Percentiles rank a stretch among this genome's conserved stretches.
Conservation (phyloP, 805 yeast species). For the Kazachstania taianensis region DNA sequence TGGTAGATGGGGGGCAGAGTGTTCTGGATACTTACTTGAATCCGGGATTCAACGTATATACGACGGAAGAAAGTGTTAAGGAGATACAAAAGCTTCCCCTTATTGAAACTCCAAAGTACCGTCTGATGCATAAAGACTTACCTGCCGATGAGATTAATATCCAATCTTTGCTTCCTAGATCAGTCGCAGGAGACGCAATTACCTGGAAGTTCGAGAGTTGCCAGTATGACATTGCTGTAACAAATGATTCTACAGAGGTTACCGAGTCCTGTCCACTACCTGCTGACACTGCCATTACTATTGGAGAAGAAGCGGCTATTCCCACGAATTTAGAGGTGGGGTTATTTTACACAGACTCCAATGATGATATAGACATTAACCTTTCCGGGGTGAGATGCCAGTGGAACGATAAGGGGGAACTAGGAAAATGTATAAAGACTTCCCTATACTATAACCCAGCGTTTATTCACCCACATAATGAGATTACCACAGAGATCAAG, state of each 20-base stretch:
- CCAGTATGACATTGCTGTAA: constrained; percentile 12
- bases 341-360: constrained; percentile 19
- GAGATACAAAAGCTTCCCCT: background rate
- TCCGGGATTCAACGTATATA: constrained; percentile 16
- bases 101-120: constrained; percentile 5
- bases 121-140: constrained; percentile 4
- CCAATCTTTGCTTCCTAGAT: background rate
- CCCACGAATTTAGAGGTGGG: constrained; percentile 20
- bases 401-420: constrained; percentile 13
- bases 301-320: constrained; percentile 2
- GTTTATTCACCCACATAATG: background rate
- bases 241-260: constrained; percentile 8
- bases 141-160: background rate
- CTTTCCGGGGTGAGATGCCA: constrained; percentile 23
- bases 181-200: background rate
- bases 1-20: background rate
- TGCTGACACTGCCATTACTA: constrained; percentile 3
- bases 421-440: constrained; percentile 24
- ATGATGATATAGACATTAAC: constrained; percentile 16
- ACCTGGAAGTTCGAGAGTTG: constrained; percentile 5
- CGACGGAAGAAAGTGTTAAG: background rate
- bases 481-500: constrained; percentile 3
- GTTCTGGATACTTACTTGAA: constrained; percentile 8
- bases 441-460: constrained; percentile 14
- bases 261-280: constrained; percentile 13